Percentiles rank a stretch among this genome's conserved stretches.
These are phyloP conservation scores for Boletus fagicola DNA, from an alignment of 768 basidiomycete species.

Conservation along the genomic window DNA sequence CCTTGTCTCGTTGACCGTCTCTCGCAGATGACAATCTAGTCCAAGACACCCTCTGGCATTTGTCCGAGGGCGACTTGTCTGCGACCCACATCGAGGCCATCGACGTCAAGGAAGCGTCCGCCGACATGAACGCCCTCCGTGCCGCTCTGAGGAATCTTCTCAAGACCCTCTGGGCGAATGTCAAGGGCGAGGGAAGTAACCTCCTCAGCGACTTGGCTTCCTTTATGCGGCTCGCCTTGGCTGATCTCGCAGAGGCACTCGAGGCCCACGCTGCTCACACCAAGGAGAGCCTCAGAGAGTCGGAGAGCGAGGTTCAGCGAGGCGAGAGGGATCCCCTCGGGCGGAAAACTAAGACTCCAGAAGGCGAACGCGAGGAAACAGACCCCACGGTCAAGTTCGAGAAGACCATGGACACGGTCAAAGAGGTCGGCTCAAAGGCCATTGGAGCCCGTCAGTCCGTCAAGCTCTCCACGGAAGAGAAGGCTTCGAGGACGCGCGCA, in stretches of 20 bases:
- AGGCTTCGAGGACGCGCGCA: conserved; percentile 39
- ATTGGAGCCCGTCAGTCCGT: conserved; percentile 54
- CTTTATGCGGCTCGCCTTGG: conserved; percentile 60
- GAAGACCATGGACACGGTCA: conserved; percentile 64
- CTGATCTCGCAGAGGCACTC: conserved; percentile 62
- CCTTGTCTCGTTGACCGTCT: not conserved
- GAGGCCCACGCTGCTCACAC: conserved; percentile 50
- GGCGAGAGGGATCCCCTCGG: conserved; percentile 61
- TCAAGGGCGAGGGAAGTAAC: conserved; percentile 51
- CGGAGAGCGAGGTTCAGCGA: conserved; percentile 57
- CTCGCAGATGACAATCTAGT: conserved; percentile 57
- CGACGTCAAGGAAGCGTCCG: conserved; percentile 44
- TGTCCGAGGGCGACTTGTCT: conserved; percentile 52
- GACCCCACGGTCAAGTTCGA: conserved; percentile 59
- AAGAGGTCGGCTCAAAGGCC: conserved; percentile 51
- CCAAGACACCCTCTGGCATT: conserved; percentile 65
- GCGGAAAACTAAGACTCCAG: conserved; percentile 46
- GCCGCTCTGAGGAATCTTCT: conserved; percentile 50
- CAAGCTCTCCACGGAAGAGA: conserved; percentile 42
- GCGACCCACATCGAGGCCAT: conserved; percentile 36
- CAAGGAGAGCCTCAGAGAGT: conserved; percentile 50
- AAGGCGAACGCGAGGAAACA: conserved; percentile 39
- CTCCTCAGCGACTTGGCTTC: conserved; percentile 64
- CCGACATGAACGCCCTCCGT: conserved; percentile 52
- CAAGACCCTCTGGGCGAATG: conserved; percentile 50